These are phyloP conservation scores for Penstemon newberryi DNA, from an alignment of 257 asterid species.

Conservation along the genomic window DNA sequence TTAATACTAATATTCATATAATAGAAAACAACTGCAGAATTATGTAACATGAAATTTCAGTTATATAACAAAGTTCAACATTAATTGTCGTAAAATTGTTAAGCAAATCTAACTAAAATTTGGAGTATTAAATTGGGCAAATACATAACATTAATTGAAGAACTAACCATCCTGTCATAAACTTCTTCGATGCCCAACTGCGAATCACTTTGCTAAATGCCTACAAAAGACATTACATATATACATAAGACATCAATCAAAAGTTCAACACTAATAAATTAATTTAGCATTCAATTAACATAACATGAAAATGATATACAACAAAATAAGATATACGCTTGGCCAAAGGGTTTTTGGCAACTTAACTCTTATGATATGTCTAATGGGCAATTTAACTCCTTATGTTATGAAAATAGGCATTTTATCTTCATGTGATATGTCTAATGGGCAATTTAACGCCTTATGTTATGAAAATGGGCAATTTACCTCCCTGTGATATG, in stretches of 20 bases:
- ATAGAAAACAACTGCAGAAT: background rate
- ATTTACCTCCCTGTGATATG: no score
- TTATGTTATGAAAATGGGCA: no score
- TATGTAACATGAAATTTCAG: background rate
- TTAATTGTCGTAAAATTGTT: background rate
- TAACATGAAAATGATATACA: constrained; percentile 2
- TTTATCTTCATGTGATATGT: no score
- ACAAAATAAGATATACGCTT: background rate
- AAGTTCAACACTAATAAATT: no score
- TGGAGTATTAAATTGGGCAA: background rate
- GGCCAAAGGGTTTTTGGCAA: no score
- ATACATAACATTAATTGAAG: background rate
- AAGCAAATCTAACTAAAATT: background rate
- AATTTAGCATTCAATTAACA: background rate
- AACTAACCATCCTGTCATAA: constrained; percentile 78
- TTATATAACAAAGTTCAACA: background rate
- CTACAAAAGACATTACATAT: constrained; percentile 35
- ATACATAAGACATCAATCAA: background rate
- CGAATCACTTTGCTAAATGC: constrained; percentile 68
- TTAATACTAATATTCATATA: background rate
- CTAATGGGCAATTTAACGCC: no score
- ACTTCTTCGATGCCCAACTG: constrained; percentile 80
- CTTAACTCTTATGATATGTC: no score
- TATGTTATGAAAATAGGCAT: no score
- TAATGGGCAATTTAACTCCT: no score